Base-by-base conservation (phyloP, 2,329 filamentous ascomycete genomes). In the Leptographium procerum region DNA sequence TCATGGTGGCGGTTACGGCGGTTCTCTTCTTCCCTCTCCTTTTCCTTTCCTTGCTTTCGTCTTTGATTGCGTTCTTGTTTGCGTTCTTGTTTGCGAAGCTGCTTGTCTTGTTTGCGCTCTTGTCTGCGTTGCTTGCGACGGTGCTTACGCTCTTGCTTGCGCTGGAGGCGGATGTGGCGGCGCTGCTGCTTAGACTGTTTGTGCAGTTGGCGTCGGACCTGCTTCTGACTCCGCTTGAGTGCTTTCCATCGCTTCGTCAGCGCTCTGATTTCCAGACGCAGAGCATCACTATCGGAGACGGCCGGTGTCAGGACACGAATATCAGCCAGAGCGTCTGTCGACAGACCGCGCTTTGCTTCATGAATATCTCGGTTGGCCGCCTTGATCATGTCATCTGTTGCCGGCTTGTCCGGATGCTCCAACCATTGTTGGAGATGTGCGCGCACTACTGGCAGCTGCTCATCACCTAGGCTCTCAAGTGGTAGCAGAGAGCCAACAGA, bases 401-500 rank as follows among this genome's bases (percentile, higher is more conserved):
- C 73, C 7, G 73, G 71, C 55, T 78, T 71, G 0, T 80, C 74
- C 0, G 80, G 79, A 43, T 75, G 71, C 10, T 73, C 68, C 1
- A 80, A 72, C 79, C 80, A 84, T 9, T 71, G 66, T 26, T 71
- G 63, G 19, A 85, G 69, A 4, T 72, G 72, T 14, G 71, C 65
- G 52, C 72, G 72, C 16, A 76, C 74, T 1, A 76, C 60, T 1
- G 77, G 74, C 1, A 83, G 69, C 65, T 82, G 79, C 22, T 69
- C 64, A 56, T 76, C 75, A 14, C 66, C 67, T 2, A 84, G 69
- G 48, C 78, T 73, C 59, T 82, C 77, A 64, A 77, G 77, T 57
- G 78, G 74, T 0, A 80, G 78, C 1, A 84, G 75, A 2, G 79
- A 82, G 40, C 76, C 79, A 57, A 82, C 68, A 2, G 71, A 73